A percentile compares a stretch with the other conserved stretches of the same genome.
Evolutionary conservation across 2,329 filamentous ascomycete genomes (phyloP).

Genomic region (Fusarium sp.): DNA sequence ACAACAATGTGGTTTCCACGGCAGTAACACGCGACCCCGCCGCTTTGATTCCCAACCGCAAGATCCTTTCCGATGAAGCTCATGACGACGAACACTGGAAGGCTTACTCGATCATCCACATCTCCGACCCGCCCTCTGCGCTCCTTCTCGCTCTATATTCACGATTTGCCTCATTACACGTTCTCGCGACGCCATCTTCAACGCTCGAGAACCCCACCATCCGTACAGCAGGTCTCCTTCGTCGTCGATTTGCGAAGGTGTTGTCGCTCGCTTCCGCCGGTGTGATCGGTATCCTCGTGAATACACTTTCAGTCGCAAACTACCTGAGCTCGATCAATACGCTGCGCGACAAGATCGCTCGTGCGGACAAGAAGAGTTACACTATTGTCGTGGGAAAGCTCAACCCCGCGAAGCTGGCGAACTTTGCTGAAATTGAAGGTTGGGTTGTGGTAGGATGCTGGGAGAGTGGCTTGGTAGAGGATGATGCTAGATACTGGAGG

Average conservation of each 20-base stretch:
- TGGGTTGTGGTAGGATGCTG: constrained; percentile 99
- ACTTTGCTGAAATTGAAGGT: constrained; percentile 93
- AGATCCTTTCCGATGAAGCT: constrained; percentile 60
- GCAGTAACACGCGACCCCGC: constrained; percentile 80
- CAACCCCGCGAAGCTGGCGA: constrained; percentile 94
- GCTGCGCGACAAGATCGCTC: constrained; percentile 76
- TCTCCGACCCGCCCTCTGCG: constrained; percentile 81
- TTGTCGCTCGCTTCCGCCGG: constrained; percentile 82
- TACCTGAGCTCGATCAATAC: constrained; percentile 84
- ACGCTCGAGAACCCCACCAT: constrained; percentile 57
- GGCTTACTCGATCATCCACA: constrained; percentile 83
- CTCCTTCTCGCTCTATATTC: constrained; percentile 89
- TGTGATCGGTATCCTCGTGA: constrained; percentile 93
- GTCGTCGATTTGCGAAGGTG: constrained; percentile 88
- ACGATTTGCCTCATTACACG: constrained; percentile 80
- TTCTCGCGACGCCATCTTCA: constrained; percentile 74
- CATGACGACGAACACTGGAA: constrained; percentile 60
- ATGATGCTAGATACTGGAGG: constrained; percentile 81
- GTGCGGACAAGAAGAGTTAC: constrained; percentile 92
- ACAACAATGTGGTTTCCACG: constrained; percentile 74
- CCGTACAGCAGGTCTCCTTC: constrained; percentile 67
- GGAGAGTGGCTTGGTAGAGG: constrained; percentile 94
- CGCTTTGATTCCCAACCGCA: constrained; percentile 85
- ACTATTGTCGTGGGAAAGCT: constrained; percentile 96
- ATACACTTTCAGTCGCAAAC: constrained; percentile 91